phyloP scores from a whole-genome alignment of 2,329 filamentous ascomycete species.

The Aspergillus texensis region DNA sequence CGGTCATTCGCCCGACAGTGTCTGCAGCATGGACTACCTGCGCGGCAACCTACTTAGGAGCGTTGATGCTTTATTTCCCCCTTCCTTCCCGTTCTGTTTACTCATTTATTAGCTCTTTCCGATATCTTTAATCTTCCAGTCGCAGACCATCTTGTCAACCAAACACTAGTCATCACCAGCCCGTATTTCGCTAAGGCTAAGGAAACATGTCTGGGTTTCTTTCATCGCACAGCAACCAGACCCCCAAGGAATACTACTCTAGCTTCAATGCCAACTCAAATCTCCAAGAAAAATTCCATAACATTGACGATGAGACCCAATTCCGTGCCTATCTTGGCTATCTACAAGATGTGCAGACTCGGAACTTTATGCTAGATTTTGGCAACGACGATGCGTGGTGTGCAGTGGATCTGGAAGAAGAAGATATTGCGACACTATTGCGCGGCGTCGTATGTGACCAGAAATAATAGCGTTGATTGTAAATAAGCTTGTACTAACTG shows the following conservation, averaged over 20 bases:
- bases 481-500: constrained; percentile 1
- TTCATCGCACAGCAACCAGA: constrained; percentile 15
- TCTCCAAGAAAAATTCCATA: constrained; percentile 32
- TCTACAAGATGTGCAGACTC: constrained; percentile 33
- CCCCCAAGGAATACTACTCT: constrained; percentile 37
- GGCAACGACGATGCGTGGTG: constrained; percentile 46
- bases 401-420: constrained; percentile 38
- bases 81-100: neutral
- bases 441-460: constrained; percentile 33
- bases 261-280: constrained; percentile 24
- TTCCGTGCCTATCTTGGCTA: constrained; percentile 33
- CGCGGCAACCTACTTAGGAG: neutral
- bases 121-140: neutral
- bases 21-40: neutral
- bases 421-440: constrained; percentile 39
- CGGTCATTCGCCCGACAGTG: constrained; percentile 7
- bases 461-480: neutral
- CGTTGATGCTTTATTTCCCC: neutral
- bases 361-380: constrained; percentile 49
- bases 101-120: neutral
- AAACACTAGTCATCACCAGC: neutral
- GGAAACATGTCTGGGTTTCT: constrained; percentile 18
- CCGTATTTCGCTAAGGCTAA: neutral
- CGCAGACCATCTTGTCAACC: neutral
- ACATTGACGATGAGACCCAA: constrained; percentile 41